Evolutionary conservation across 352 stramenopile genomes (phyloP), one percentile per base, ranked within the genome.

Genomic region (Phytopythium litorale): DNA sequence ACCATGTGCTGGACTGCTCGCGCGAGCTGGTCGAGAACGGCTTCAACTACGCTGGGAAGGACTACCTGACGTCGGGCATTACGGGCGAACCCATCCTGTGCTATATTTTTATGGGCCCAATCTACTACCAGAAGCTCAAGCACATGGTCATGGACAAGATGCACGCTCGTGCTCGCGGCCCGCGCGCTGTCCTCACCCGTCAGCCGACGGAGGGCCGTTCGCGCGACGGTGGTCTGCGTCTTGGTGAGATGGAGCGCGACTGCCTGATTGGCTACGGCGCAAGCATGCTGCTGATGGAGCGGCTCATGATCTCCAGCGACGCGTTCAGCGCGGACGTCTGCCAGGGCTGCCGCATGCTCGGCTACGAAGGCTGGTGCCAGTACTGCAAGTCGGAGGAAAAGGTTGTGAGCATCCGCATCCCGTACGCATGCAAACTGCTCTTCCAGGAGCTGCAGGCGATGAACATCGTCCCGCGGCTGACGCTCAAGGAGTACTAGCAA

Each of bases 91-190:
- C 97, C 6, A 88, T 99, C 21, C 80, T 98, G 77, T 98, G 97
- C 56, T 99, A 99, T 79, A 98, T 99, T 65, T 99, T 99, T 72
- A 98, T 98, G 67, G 98, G 98, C 1, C 98, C 98, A 28, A 97
- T 99, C 21, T 99, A 99, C 75, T 99, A 99, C 74, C 98, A 99
- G 76, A 99, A 99, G 75, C 85, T 99, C 19, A 99, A 99, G 83
- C 98, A 99, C 75, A 99, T 99, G 98, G 98, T 99, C n/a, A 97
- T 99, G 84, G 98, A 99, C 81, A 99, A 99, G 83, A 99, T 99
- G 88, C 98, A 99, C 75, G 97, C 98, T 21, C 88, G 98, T 63
- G 94, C 97, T 19, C 85, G 97, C 48, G 97, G 97, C 18, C 97
- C 97, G 37, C 88, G 97, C 28, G 97, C 96, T 4, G 88, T 97